These are phyloP conservation scores for Saccharomycopsis crataegensis DNA, from an alignment of 1,139 yeast genomes.

Conservation along the genomic window DNA sequence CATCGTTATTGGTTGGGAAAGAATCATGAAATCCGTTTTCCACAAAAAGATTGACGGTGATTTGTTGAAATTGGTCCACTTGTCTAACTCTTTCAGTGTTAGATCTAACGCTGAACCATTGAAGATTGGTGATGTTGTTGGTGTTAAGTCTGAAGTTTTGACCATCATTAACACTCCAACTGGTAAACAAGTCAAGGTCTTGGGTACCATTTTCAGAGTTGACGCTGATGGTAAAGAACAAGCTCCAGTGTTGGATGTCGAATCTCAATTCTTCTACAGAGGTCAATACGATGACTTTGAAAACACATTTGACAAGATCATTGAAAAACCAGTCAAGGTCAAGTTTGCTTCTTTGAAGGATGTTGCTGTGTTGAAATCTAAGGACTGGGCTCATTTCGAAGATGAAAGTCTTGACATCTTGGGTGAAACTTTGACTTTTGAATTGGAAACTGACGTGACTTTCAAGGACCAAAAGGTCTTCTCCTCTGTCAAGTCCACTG, in stretches of 20 bases:
- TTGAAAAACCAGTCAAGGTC: conserved; percentile 84
- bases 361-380: conserved; percentile 85
- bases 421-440: conserved; percentile 77
- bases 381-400: conserved; percentile 93
- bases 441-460: conserved; percentile 78
- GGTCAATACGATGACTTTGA: conserved; percentile 83
- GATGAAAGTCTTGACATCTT: conserved; percentile 63
- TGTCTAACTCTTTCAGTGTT: conserved; percentile 93
- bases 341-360: conserved; percentile 72
- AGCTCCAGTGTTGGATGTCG: conserved; percentile 84
- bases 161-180: conserved; percentile 86
- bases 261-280: conserved; percentile 93
- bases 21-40: conserved; percentile 94
- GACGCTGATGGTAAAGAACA: conserved; percentile 34
- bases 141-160: conserved; percentile 75
- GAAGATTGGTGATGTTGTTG: conserved; percentile 79
- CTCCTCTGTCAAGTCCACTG: conserved; percentile 76
- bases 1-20: conserved; percentile 97
- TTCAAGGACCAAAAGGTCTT: conserved; percentile 71
- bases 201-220: conserved; percentile 74
- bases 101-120: conserved; percentile 75
- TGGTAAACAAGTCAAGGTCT: conserved; percentile 94
- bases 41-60: conserved; percentile 96
- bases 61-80: conserved; percentile 83
- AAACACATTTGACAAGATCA: conserved; percentile 84